Base-by-base conservation (phyloP, 345 rosid species). In the Theobroma cacao region DNA sequence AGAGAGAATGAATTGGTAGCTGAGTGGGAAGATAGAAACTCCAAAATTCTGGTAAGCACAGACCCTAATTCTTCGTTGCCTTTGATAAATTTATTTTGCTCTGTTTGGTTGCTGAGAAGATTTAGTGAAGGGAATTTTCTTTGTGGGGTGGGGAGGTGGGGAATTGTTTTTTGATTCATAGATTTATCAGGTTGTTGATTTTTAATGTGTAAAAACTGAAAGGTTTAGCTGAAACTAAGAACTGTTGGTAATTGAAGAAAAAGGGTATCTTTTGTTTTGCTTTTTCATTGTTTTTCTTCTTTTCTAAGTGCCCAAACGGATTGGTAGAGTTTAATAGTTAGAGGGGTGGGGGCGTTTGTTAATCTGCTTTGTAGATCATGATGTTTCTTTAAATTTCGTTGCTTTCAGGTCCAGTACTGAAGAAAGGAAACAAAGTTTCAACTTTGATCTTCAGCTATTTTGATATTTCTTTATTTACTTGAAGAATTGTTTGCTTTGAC, bases 321-420 rank as follows among this genome's bases (percentile, higher is more conserved):
- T 45, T 45, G 36, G 55, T 68, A 68, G n/a, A 1, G 36, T 43
- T 8, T 26, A 26, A 67, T 24, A 6, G 14, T 24, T 15, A 26
- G 5, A 45, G 11, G 34, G 28, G 13, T 45, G n/a, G n/a, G n/a
- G n/a, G n/a, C n/a, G n/a, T 70, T 48, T 48, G 38, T 45, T 68
- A 10, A n/a, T 69, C 15, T 69, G 33, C 75, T 20, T 31, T 52
- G 61, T 72, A 72, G 74, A 72, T 72, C 60, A 71, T 71, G 31
- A 18, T 72, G 28, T 50, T 52, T 52, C 30, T 5, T 18, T 72
- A 18, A 50, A 50, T 72, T 52, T 52, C 75, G 11, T 72, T 72
- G 62, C 45, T 72, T 72, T n/a, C 59, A 53, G 75, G 38, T 52
- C 45, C 43, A n/a, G 2, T 48, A 20, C 48, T 48, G 59, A 70